Evolutionary conservation across 2,329 filamentous ascomycete species (phyloP).

Genomic region (Fusarium tanahbumbuense): DNA sequence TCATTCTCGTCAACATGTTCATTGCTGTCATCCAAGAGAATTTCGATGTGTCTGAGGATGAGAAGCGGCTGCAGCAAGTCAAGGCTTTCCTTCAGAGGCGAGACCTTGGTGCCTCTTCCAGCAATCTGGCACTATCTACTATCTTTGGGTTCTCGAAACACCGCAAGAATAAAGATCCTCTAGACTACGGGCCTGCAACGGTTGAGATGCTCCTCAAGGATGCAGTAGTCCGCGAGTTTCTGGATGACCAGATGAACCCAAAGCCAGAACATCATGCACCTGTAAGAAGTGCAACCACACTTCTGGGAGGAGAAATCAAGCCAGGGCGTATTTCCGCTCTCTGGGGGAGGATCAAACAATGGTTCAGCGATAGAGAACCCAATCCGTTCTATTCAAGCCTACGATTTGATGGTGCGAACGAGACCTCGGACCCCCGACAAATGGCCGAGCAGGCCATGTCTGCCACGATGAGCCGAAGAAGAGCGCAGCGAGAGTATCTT

Average conservation of each 20-base stretch:
- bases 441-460: constrained; percentile 93
- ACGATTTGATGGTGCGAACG: constrained; percentile 76
- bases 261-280: constrained; percentile 46
- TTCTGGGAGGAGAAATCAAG: constrained; percentile 59
- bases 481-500: constrained; percentile 91
- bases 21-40: constrained; percentile 99
- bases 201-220: constrained; percentile 98
- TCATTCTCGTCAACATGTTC: constrained; percentile 99
- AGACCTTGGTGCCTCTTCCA: constrained; percentile 77
- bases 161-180: constrained; percentile 76
- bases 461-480: constrained; percentile 83
- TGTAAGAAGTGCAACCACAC: constrained; percentile 50
- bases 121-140: constrained; percentile 80
- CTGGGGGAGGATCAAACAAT: constrained; percentile 69
- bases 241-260: constrained; percentile 69
- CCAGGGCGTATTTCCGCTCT: constrained; percentile 69
- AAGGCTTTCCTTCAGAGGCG: constrained; percentile 93
- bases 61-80: constrained; percentile 96
- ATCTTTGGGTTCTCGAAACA: constrained; percentile 74
- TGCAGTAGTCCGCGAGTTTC: constrained; percentile 92
- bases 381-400: constrained; percentile 93
- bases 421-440: constrained; percentile 83
- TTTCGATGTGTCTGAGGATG: constrained; percentile 97
- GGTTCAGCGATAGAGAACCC: constrained; percentile 75
- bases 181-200: constrained; percentile 91